Evolutionary conservation across 2,329 filamentous ascomycete species (phyloP).

Genomic region (Botrytis hyacinthi): DNA sequence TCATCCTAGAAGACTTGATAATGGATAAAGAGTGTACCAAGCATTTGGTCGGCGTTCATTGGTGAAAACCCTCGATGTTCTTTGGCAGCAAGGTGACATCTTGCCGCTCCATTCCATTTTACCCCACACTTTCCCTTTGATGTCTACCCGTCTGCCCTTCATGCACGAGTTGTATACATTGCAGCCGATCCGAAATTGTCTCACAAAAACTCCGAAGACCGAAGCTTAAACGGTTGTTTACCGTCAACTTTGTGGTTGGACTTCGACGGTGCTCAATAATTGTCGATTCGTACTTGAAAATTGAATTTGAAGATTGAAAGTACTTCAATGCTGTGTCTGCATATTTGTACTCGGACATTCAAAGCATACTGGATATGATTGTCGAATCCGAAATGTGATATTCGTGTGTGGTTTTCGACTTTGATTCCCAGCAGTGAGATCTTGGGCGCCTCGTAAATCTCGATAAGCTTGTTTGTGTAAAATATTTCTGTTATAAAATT

Average conservation of each 20-base stretch:
- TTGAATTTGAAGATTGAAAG: not conserved
- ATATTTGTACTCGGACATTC: not conserved
- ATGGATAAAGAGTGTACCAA: not conserved
- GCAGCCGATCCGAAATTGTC: not conserved
- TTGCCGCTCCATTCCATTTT: not conserved
- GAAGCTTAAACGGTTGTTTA: not conserved
- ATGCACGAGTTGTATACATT: not conserved
- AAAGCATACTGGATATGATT: not conserved
- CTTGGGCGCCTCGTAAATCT: not conserved
- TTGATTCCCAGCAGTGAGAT: not conserved
- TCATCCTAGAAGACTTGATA: not conserved
- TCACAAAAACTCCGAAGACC: not conserved
- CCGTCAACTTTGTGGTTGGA: not conserved
- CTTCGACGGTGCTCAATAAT: not conserved
- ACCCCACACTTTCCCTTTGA: not conserved
- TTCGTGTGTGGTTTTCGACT: not conserved
- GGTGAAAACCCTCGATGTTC: not conserved
- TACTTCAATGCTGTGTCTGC: not conserved
- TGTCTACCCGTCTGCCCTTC: not conserved
- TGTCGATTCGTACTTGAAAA: not conserved
- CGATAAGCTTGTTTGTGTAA: not conserved
- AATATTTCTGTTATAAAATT: not conserved
- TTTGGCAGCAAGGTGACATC: not conserved
- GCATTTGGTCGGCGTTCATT: not conserved
- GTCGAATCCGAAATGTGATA: not conserved